Evolutionary conservation across 164 flowering plant species (phyloP), one percentile per base, ranked within the genome.

Genomic region (Liriodendron chinense): DNA sequence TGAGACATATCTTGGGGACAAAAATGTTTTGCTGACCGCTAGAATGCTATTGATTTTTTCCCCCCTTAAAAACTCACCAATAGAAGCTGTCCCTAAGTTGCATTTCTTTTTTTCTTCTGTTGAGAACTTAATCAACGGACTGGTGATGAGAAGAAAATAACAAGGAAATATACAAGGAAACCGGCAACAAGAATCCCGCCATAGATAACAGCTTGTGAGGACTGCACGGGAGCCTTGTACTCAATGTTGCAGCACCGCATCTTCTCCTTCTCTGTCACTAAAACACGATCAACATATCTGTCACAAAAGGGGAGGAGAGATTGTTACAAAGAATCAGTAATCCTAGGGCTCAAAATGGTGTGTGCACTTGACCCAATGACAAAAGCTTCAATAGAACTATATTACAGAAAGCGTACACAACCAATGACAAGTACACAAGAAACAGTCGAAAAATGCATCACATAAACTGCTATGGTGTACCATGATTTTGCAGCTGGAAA

Each of bases 171-270:
- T 24, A 94, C 97, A 74, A 94, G 70, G 77, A 92, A 92, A 14
- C 99, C 99, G 14, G 95, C 97, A 18, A 96, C 47, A 28, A 96
- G 94, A 66, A 96, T 96, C 5, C 94, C 97, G 1, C 97, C 98
- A 63, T 92, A 94, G 69, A 94, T 80, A 69, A 85, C 89, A 26
- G 92, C 86, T 70, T 96, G 97, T 7, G 97, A 92, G 62, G 95
- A 68, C 28, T 94, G 93, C 56, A 82, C 88, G 0, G 99, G 97
- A 72, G 79, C 78, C 74, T 78, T 89, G 88, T 89, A 96, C 74
- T 89, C 90, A n/a, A 94, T 86, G 24, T 80, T 65, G 70, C 99
- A 96, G 82, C 98, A 96, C 73, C 73, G 87, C 99, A 96, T 96
- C 74, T 91, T 92, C 80, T 94, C 98, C 86, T 84, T 88, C 80